Evolutionary conservation across 345 rosid genomes (phyloP), one percentile per base, ranked within the genome.

Genomic region (Populus pruinosa): DNA sequence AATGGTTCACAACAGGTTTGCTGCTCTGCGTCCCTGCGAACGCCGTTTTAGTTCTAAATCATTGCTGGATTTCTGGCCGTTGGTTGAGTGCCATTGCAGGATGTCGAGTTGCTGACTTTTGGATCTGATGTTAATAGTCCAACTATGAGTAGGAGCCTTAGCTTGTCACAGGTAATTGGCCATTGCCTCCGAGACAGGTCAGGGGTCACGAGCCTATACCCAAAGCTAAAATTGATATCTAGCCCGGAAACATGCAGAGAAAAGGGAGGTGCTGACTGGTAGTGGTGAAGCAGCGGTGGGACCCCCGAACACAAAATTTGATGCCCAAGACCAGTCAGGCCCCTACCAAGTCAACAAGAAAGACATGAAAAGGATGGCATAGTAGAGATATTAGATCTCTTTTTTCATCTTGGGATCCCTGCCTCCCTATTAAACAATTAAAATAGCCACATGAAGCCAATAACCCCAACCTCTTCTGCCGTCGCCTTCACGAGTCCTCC

Each of bases 401-500:
- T 43, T 12, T 69, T 2, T 56, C 71, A 61, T 74, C 63, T 83
- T 80, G 82, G 88, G 87, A 83, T 83, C 80, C 82, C 61, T 74
- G 20, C 25, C 44, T 36, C 29, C 49, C 13, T 35, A 39, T 31
- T 49, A 64, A 78, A 29, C 35, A 66, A 17, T 63, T 29, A 75
- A 47, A 75, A 66, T 35, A 62, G 61, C 33, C 87, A 84, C 86
- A 86, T 78, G 88, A 85, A 78, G 43, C 56, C 77, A 36, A 61
- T 36, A 71, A 59, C 56, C 67, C 78, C 66, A 61, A 64, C 38
- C 56, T 67, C 55, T 14, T 76, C 82, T 86, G 86, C 89, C 88
- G 88, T 88, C 88, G 81, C 86, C 89, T 88, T 86, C 89, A 86
- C 89, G 91, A 83, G 87, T 76, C 89, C 85, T 86, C 79, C 84